Conservation (phyloP, 108 stramenopile genomes). For the Craspedostauros australis region DNA sequence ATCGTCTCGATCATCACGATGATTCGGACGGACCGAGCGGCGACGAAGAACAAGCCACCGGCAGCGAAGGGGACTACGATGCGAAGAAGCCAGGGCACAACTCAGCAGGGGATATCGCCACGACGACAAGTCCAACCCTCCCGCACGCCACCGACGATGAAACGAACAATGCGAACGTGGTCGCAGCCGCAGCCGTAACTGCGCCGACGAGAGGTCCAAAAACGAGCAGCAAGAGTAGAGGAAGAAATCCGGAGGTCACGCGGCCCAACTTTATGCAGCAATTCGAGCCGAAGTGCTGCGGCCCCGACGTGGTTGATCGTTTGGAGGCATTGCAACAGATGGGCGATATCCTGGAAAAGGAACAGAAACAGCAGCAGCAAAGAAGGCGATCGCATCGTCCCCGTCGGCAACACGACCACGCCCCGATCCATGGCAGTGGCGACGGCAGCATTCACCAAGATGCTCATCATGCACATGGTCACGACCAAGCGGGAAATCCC, state of each 20-base stretch:
- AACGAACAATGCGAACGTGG: too few relatives aligned
- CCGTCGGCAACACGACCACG: not conserved
- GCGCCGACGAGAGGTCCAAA: not conserved
- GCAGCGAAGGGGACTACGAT: not conserved
- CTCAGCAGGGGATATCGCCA: too few relatives aligned
- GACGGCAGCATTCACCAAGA: too few relatives aligned
- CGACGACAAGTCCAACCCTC: too few relatives aligned
- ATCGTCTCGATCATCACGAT: slow-evolving; percentile 9
- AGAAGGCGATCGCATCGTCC: not conserved
- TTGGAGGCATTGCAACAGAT: slow-evolving; percentile 22
- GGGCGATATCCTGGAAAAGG: slow-evolving; percentile 15
- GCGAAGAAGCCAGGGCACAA: too few relatives aligned
- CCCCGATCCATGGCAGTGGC: too few relatives aligned
- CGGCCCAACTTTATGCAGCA: not conserved
- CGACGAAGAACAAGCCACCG: not conserved
- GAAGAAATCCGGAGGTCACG: not conserved
- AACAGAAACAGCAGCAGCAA: not conserved
- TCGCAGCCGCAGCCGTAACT: not conserved
- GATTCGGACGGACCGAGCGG: not conserved
- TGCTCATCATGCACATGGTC: too few relatives aligned
- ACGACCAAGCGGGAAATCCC: too few relatives aligned
- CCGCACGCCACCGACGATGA: too few relatives aligned
- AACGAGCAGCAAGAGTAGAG: not conserved
- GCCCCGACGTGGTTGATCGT: slow-evolving; percentile 24
- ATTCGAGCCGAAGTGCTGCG: slow-evolving; percentile 23